phyloP scores from a whole-genome alignment of 768 basidiomycete species.

The Phanerochaete sordida region DNA sequence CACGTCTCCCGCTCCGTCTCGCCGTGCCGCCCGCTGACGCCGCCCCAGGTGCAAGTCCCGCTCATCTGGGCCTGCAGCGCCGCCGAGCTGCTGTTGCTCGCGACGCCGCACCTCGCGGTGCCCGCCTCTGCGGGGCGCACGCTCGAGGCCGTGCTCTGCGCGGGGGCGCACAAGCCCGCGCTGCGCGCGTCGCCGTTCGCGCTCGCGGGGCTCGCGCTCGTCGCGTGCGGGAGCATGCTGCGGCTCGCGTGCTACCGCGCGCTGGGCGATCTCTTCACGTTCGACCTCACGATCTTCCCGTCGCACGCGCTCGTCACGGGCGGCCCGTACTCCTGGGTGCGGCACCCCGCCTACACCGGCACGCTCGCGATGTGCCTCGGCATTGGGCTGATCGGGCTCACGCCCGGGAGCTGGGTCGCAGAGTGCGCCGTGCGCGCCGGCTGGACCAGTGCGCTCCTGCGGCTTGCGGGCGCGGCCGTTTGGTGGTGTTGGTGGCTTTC shows the following conservation, averaged over 20 bases:
- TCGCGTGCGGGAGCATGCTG: conserved; percentile 9
- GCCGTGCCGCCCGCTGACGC: not conserved
- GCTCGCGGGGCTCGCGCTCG: conserved; percentile 8
- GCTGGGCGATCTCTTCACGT: conserved; percentile 33
- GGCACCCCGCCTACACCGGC: conserved; percentile 33
- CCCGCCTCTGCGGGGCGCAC: conserved; percentile 1
- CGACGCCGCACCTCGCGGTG: conserved; percentile 11
- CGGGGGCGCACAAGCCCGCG: not conserved
- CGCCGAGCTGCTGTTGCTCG: conserved; percentile 20
- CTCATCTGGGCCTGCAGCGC: conserved; percentile 38
- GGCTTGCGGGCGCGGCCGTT: not conserved
- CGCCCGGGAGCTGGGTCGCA: conserved; percentile 14
- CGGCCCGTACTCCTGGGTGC: conserved; percentile 33
- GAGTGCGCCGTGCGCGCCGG: conserved; percentile 13
- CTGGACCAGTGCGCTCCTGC: not conserved
- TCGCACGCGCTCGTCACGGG: conserved; percentile 29
- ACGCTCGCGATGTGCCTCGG: conserved; percentile 13
- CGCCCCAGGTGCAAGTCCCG: conserved; percentile 42
- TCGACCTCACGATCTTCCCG: conserved; percentile 28
- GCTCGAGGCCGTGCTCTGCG: conserved; percentile 14
- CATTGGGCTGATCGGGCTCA: conserved; percentile 13
- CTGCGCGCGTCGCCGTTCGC: conserved; percentile 5
- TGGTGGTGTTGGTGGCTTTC: conserved; percentile 11
- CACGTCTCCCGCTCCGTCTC: conserved; percentile 16
- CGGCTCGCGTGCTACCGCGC: conserved; percentile 26